Evolutionary conservation across 306 rosid species (phyloP).

Genomic region (Dalbergia cultrata): DNA sequence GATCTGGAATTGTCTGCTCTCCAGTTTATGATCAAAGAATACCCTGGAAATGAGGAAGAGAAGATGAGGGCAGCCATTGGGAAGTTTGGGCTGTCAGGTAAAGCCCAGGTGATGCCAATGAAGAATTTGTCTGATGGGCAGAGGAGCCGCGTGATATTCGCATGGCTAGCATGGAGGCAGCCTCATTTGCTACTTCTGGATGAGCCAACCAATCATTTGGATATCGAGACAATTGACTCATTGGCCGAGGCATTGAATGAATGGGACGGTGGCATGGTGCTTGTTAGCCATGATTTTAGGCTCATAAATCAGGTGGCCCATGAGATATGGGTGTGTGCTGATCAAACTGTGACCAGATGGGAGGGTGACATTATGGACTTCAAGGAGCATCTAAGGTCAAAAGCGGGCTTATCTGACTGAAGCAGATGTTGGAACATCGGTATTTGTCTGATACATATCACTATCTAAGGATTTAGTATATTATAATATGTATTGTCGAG

Average conservation of each 20-base stretch:
- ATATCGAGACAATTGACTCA: constrained; percentile 95
- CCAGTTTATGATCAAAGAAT: constrained; percentile 83
- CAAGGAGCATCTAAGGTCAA: constrained; percentile 80
- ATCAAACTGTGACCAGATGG: constrained; percentile 86
- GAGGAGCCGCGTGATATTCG: constrained; percentile 89
- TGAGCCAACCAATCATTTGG: constrained; percentile 98
- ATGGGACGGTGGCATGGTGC: constrained; percentile 98
- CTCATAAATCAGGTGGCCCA: constrained; percentile 96
- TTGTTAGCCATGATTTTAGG: constrained; percentile 97
- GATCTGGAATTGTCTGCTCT: constrained; percentile 91
- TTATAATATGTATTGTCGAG: constrained; percentile 15
- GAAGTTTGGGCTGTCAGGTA: constrained; percentile 88
- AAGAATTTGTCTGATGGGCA: constrained; percentile 96
- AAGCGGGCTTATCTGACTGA: constrained; percentile 79
- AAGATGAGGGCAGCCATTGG: constrained; percentile 96
- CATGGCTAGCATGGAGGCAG: constrained; percentile 94
- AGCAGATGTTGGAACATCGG: constrained; percentile 3
- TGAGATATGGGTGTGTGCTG: constrained; percentile 95
- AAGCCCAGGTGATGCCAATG: constrained; percentile 99
- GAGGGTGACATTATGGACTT: constrained; percentile 92
- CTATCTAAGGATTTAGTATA: constrained; percentile 11
- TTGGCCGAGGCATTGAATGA: constrained; percentile 97
- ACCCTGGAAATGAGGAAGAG: constrained; percentile 95
- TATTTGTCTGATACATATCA: not conserved
- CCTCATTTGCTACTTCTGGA: constrained; percentile 89